phyloP scores from a whole-genome alignment of 345 rosid genomes.

The Microthlaspi erraticum region DNA sequence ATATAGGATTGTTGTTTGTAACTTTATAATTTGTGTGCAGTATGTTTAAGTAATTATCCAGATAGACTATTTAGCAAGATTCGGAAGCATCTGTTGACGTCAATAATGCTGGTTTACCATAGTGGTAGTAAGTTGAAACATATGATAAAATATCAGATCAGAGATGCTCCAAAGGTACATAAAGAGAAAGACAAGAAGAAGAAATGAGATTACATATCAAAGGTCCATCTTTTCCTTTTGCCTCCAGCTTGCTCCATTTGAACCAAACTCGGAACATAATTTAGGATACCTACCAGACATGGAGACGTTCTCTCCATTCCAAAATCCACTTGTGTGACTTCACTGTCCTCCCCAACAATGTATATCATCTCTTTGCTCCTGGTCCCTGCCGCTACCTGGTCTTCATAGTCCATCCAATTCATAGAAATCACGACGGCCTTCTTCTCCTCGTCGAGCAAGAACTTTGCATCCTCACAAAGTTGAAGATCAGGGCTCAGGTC shows the following conservation, averaged over 20 bases:
- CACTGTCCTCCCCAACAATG: background rate
- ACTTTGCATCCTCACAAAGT: background rate
- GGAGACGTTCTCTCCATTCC: too few species aligned
- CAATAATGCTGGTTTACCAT: background rate
- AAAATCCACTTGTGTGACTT: background rate
- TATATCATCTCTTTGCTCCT: background rate
- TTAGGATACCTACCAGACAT: background rate
- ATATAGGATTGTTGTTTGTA: too few species aligned
- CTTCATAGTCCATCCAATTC: background rate
- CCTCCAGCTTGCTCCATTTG: background rate
- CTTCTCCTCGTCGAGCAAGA: background rate
- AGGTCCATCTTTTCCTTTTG: constrained; percentile 15
- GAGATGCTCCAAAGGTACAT: too few species aligned
- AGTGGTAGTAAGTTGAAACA: too few species aligned
- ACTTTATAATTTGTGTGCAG: background rate
- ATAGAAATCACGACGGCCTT: background rate
- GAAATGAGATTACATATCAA: too few species aligned
- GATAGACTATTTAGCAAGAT: too few species aligned
- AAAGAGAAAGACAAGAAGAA: too few species aligned
- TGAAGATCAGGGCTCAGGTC: background rate
- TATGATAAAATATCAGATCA: too few species aligned
- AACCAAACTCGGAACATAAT: constrained; percentile 9
- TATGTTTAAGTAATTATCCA: too few species aligned
- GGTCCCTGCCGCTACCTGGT: background rate
- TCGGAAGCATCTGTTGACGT: background rate